A percentile compares a stretch with the other conserved stretches of the same genome.
Evolutionary conservation across 192 early-diverging fungal species (phyloP).

Genomic region (Kickxella alabastrina): DNA sequence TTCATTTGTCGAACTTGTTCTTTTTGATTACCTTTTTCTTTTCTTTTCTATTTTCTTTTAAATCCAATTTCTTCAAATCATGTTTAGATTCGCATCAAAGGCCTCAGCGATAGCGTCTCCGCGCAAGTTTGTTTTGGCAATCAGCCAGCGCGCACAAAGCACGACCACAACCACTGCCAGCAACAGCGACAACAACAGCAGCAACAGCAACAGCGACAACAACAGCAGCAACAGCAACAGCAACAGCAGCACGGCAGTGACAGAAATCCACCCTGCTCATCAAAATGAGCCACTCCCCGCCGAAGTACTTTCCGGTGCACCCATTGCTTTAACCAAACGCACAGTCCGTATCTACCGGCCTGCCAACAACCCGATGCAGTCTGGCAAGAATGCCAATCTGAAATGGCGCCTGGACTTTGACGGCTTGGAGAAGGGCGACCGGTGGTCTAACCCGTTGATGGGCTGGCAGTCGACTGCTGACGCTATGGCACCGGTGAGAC

Average conservation of each 20-base stretch:
- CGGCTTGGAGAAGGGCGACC: slow-evolving; percentile 64
- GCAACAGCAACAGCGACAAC: too few species aligned
- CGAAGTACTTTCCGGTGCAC: slow-evolving; percentile 50
- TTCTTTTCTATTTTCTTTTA: too few species aligned
- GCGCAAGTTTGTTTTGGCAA: background rate
- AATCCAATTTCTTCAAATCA: too few species aligned
- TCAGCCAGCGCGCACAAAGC: slow-evolving; percentile 4
- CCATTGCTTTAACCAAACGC: slow-evolving; percentile 57
- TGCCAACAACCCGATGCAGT: slow-evolving; percentile 81
- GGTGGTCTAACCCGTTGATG: slow-evolving; percentile 93
- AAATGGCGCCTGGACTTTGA: slow-evolving; percentile 93
- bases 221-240: too few species aligned
- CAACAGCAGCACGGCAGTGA: too few species aligned
- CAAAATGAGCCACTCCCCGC: slow-evolving; percentile 43
- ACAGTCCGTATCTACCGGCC: slow-evolving; percentile 84
- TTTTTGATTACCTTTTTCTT: background rate
- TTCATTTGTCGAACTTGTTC: background rate
- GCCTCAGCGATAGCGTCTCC: background rate
- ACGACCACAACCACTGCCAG: slow-evolving; percentile 3
- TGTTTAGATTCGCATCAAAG: slow-evolving; percentile 1
- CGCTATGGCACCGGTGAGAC: slow-evolving; percentile 68
- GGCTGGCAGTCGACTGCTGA: slow-evolving; percentile 86
- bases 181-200: too few species aligned
- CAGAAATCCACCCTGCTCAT: slow-evolving; percentile 42
- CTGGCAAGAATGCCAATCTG: slow-evolving; percentile 70